Conservation (phyloP, 176 grass and related monocot genomes). For the Aegilops speltoides region DNA sequence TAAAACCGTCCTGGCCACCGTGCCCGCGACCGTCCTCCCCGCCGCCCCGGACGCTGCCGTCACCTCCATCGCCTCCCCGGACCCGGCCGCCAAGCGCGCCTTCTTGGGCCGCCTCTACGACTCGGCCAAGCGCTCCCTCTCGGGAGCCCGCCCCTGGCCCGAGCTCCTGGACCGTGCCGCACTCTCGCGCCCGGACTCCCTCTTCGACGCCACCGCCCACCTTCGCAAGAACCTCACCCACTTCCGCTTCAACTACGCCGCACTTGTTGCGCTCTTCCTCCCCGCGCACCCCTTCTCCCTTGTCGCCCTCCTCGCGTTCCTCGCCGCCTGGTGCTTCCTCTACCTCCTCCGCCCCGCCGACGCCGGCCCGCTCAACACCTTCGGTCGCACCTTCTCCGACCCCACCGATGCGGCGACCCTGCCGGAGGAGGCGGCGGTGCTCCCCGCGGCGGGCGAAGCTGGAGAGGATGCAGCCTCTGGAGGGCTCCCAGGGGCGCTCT, state of each 20-base stretch:
- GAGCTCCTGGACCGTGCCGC: slow-evolving; percentile 10
- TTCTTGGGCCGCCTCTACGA: slow-evolving; percentile 1
- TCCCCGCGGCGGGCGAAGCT: not conserved
- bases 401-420: slow-evolving; percentile 20
- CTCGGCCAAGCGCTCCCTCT: slow-evolving; percentile 5
- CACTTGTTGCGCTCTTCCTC: too few species aligned
- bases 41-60: not conserved
- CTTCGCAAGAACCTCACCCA: slow-evolving; percentile 56
- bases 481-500: slow-evolving; percentile 61
- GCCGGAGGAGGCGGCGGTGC: not conserved
- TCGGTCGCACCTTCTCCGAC: too few species aligned
- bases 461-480: slow-evolving; percentile 36
- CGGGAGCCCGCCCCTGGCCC: slow-evolving; percentile 9
- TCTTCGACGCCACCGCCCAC: slow-evolving; percentile 1
- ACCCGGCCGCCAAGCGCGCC: slow-evolving; percentile 7
- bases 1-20: too few species aligned
- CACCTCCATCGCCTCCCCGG: not conserved
- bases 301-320: too few species aligned
- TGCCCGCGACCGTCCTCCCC: not conserved
- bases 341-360: too few species aligned
- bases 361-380: too few species aligned
- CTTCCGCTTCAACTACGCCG: slow-evolving; percentile 95
- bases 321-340: too few species aligned
- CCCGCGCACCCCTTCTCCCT: too few species aligned
- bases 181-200: slow-evolving; percentile 14